These are phyloP conservation scores for Trichoderma afroharzianum DNA, from an alignment of 2,329 filamentous ascomycete species.

Conservation along the genomic window DNA sequence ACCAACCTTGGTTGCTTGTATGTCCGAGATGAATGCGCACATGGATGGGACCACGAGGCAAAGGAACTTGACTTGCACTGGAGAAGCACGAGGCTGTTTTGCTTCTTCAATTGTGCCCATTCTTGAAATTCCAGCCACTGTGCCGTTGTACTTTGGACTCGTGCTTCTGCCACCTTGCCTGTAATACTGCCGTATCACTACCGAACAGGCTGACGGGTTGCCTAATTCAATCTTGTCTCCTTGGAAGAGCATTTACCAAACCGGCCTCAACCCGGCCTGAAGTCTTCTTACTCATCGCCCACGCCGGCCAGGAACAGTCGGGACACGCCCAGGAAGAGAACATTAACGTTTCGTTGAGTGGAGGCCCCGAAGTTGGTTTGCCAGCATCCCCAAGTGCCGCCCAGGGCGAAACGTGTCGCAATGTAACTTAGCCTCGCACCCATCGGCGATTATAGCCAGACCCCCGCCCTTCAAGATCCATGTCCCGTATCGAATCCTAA, in stretches of 20 bases:
- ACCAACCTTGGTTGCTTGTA: background rate
- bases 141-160: background rate
- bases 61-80: background rate
- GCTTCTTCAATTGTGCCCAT: background rate
- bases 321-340: background rate
- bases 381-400: background rate
- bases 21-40: background rate
- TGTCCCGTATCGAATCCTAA: background rate
- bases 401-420: slow-evolving; percentile 19
- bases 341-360: background rate
- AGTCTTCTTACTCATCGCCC: background rate
- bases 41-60: background rate
- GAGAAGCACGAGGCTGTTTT: background rate
- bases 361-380: background rate
- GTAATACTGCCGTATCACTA: background rate
- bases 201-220: background rate
- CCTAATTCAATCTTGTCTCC: background rate
- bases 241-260: background rate
- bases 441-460: slow-evolving; percentile 17
- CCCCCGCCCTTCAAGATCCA: slow-evolving; percentile 1
- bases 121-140: background rate
- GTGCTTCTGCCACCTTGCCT: background rate
- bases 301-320: background rate
- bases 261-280: background rate
- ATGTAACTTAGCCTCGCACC: slow-evolving; percentile 12